Base-by-base conservation (phyloP, 139 green algal species). In the Gonium pectorale region DNA sequence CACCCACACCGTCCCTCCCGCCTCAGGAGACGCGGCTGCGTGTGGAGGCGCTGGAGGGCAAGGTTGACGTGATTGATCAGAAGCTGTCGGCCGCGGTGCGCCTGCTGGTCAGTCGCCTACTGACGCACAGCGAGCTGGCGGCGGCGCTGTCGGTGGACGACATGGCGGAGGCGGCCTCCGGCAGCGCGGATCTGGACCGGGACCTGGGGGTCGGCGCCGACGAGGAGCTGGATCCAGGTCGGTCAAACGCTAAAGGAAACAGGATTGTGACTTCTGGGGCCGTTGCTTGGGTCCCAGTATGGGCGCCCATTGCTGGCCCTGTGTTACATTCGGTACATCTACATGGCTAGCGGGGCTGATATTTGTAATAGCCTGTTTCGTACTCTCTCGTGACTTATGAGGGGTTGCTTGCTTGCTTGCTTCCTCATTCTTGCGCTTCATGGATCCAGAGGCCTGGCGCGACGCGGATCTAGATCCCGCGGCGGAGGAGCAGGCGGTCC, bases 21-120 rank as follows among this genome's bases (percentile, higher is more conserved):
- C n/a, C n/a, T n/a, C 63, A 87, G 82, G 82, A 87, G 72, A 87
- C 82, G 17, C 82, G 82, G 3, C 35, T 87, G 43, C 82, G 82
- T 27, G 66, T 87, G 24, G 82, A 87, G 82, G 72, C 71, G 2
- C 60, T 81, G 17, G 82, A 87, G 46, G 9, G 5, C 33, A 59
- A 69, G 33, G 26, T 87, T 62, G 72, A 72, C 40, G 24, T 80
- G 5, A 74, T 87, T 27, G 66, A 83, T 27, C 82, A 80, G 60
- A 87, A 87, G 63, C 71, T 87, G 29, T 66, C 59, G 0, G 82
- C 78, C 31, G 41, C 62, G 3, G 62, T 84, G 66, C 60, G 77
- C 17, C 77, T 83, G 77, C 77, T 83, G 60, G 60, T 43, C 19
- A 62, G 37, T 21, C 41, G 77, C 21, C 60, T 83, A 29, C 43